Evolutionary conservation across 345 rosid species (phyloP).

Genomic region (Citrus inodora): DNA sequence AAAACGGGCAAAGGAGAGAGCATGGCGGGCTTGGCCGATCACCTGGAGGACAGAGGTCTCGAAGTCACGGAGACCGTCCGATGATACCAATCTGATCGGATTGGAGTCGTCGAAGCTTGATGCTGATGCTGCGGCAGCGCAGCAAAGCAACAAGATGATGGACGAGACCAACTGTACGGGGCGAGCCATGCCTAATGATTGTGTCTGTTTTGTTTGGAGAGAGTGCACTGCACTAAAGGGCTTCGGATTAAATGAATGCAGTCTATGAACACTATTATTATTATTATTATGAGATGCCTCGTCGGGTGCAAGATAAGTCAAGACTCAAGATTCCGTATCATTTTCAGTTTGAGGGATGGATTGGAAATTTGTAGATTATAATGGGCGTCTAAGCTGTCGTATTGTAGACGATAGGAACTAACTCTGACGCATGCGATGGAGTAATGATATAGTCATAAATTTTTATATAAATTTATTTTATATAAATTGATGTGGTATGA

Average conservation of each 20-base stretch:
- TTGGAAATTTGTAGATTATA: too few relatives aligned
- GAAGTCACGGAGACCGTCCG: conserved; percentile 54
- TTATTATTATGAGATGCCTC: neutral
- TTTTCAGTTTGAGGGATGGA: too few relatives aligned
- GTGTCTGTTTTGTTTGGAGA: neutral
- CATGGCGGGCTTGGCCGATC: conserved; percentile 58
- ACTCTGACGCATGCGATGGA: neutral
- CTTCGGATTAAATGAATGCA: too few relatives aligned
- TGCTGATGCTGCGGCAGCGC: conserved; percentile 34
- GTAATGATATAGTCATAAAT: too few relatives aligned
- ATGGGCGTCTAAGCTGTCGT: neutral
- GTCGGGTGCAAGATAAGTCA: neutral
- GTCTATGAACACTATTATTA: too few relatives aligned
- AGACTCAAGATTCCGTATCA: neutral
- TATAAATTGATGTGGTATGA: too few relatives aligned
- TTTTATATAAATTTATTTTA: too few relatives aligned
- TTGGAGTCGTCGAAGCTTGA: conserved; percentile 58
- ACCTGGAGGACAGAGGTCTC: conserved; percentile 51
- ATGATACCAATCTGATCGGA: conserved; percentile 61
- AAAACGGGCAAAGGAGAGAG: conserved; percentile 73
- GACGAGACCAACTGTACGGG: conserved; percentile 13
- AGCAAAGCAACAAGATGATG: conserved; percentile 33
- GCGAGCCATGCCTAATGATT: conserved; percentile 34
- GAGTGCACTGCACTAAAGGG: too few relatives aligned
- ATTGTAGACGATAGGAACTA: too few relatives aligned